Base-by-base conservation (phyloP, 2,329 filamentous ascomycete species). In the Aspergillus terreus region DNA sequence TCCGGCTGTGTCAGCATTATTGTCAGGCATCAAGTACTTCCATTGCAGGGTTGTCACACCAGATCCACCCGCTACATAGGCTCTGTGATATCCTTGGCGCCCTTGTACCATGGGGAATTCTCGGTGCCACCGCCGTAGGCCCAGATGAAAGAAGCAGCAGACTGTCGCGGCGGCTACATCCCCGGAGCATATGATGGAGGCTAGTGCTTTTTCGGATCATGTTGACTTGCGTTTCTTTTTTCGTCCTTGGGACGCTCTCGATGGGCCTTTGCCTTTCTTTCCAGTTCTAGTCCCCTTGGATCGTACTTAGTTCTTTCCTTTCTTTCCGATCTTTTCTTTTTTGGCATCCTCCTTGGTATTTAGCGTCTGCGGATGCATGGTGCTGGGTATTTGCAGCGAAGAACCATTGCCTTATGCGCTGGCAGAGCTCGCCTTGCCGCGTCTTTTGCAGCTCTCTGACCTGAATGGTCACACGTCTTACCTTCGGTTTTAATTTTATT, bases 111-210 rank as follows among this genome's bases (percentile, higher is more conserved):
- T 63, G 61, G 54, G 58, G 40, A 5, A 23, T 25, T 60, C 53
- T 53, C 55, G 53, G 68, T 69, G 66, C 55, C 64, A 70, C 68
- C 56, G 43, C 53, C 46, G 55, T 53, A 51, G 50, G 50, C 40
- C 54, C 56, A 59, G 59, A 58, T 56, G 53, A 59, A 49, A 58
- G 58, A 54, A 55, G 55, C 53, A 51, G 46, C 54, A 46, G 32
- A 46, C 35, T 44, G 27, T 27, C 14, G 23, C 32, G 40, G 41
- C 51, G 42, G 53, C 43, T 51, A 53, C 50, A 56, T 51, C 49
- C 52, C 55, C 51, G 33, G 40, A 47, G 48, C 48, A 48, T 47
- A 55, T 54, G 57, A 58, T 61, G 60, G 61, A 53, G 64, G 62
- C 17, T 23, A 42, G 15, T 44, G 49, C 33, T 48, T 48, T 48